Percentiles rank a stretch among this genome's conserved stretches.
phyloP scores from a whole-genome alignment of 495 filamentous ascomycete genomes.

The Aspergillus bertholletiae region DNA sequence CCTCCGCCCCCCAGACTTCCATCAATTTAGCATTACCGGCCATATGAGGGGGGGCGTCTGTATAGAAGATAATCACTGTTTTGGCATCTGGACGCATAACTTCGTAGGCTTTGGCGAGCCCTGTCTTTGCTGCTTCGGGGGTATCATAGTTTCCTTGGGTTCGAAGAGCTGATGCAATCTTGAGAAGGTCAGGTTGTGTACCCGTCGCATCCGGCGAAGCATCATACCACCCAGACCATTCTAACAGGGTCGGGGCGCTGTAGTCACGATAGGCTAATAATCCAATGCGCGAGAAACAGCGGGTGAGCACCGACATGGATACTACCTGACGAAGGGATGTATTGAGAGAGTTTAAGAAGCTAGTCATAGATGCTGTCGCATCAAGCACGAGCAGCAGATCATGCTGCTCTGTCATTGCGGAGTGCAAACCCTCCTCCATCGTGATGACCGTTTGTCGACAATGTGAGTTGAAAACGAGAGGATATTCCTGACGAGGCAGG shows the following conservation, averaged over 20 bases:
- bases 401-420: conserved; percentile 11
- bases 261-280: conserved; percentile 46
- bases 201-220: not conserved
- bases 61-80: conserved; percentile 44
- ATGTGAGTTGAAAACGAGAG: no score
- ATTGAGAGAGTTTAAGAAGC: conserved; percentile 34
- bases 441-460: no score
- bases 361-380: conserved; percentile 40
- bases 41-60: conserved; percentile 44
- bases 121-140: conserved; percentile 44
- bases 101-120: conserved; percentile 37
- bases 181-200: conserved; percentile 11
- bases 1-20: no score
- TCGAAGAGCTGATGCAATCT: conserved; percentile 3
- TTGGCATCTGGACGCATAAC: conserved; percentile 41
- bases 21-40: no score
- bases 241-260: conserved; percentile 20
- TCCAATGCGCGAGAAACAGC: conserved; percentile 41
- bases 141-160: conserved; percentile 26
- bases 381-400: conserved; percentile 31
- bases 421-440: no score
- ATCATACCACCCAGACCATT: conserved; percentile 43
- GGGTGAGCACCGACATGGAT: conserved; percentile 43
- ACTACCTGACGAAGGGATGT: conserved; percentile 40
- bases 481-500: no score